Evolutionary conservation across 2,329 filamentous ascomycete genomes (phyloP).

Genomic region (Aureobasidium sp.): DNA sequence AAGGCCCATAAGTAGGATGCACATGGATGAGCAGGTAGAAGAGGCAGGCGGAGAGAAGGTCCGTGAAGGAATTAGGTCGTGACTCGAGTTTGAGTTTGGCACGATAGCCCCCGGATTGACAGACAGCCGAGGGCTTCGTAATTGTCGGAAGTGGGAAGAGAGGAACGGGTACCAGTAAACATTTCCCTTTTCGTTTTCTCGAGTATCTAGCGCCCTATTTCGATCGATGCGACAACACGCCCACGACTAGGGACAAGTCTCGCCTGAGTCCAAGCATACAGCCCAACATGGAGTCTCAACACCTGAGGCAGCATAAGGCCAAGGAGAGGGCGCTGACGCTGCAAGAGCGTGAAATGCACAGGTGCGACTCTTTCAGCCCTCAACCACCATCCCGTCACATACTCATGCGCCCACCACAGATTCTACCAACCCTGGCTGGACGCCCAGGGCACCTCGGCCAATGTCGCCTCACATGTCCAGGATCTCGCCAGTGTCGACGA

Average conservation of each 20-base stretch:
- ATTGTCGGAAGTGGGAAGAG: not conserved
- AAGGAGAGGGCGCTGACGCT: conserved; percentile 14
- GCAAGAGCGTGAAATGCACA: conserved; percentile 20
- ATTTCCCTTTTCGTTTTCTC: not conserved
- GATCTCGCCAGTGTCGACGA: conserved; percentile 3
- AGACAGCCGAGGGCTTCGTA: not conserved
- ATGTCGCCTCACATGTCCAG: conserved; percentile 20
- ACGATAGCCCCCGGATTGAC: not conserved
- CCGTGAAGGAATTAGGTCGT: not conserved
- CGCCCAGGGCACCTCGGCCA: conserved; percentile 21
- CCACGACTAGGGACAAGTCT: not conserved
- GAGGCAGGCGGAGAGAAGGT: not conserved
- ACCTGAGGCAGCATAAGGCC: not conserved
- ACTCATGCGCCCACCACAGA: not conserved
- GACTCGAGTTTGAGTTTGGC: not conserved
- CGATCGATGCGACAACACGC: not conserved
- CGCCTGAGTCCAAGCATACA: not conserved
- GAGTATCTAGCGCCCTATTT: not conserved
- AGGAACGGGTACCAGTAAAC: not conserved
- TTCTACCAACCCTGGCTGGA: conserved; percentile 24
- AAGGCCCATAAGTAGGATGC: no score
- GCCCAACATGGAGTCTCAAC: not conserved
- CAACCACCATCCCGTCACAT: not conserved
- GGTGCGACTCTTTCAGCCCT: not conserved
- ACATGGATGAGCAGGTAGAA: no score